A percentile compares a stretch with the other conserved stretches of the same genome.
These are phyloP conservation scores for Fusarium acutatum DNA, from an alignment of 2,329 filamentous ascomycete species.

Conservation along the genomic window DNA sequence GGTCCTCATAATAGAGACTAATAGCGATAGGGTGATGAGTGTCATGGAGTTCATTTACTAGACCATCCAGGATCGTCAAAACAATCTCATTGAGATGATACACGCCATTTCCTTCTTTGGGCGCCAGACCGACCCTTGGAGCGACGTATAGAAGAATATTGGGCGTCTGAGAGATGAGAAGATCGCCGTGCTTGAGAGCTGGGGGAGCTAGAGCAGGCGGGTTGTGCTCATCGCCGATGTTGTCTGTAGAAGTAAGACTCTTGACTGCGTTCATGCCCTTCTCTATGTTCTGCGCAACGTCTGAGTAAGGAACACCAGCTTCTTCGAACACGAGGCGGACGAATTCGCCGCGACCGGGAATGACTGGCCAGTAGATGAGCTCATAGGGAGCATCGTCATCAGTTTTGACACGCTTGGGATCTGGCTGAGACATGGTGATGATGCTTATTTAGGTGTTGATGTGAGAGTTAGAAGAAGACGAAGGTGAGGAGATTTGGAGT, in stretches of 20 bases:
- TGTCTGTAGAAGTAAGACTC: slow-evolving; percentile 54
- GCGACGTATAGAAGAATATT: slow-evolving; percentile 79
- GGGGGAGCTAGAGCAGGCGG: slow-evolving; percentile 74
- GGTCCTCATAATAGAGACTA: slow-evolving; percentile 75
- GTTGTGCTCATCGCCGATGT: slow-evolving; percentile 63
- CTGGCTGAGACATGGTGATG: slow-evolving; percentile 33
- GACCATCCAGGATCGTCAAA: slow-evolving; percentile 74
- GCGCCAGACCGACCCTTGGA: slow-evolving; percentile 64
- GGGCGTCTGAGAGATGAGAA: slow-evolving; percentile 74
- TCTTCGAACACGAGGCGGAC: slow-evolving; percentile 79
- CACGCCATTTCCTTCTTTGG: slow-evolving; percentile 52
- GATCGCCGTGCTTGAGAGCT: slow-evolving; percentile 67
- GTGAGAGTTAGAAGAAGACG: background rate
- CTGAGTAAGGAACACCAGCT: slow-evolving; percentile 69
- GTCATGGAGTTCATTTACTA: slow-evolving; percentile 78
- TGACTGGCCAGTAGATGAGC: slow-evolving; percentile 75
- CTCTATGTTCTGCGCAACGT: slow-evolving; percentile 54
- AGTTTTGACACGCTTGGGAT: slow-evolving; percentile 43
- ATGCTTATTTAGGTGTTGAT: background rate
- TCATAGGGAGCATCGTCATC: slow-evolving; percentile 63
- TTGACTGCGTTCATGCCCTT: slow-evolving; percentile 62
- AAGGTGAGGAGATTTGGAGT: background rate
- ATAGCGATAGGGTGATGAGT: slow-evolving; percentile 75
- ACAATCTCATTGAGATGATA: slow-evolving; percentile 70
- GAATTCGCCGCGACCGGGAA: slow-evolving; percentile 79